Percentiles rank a stretch among this genome's conserved stretches.
Conservation (phyloP, 345 rosid genomes). For the Mercurialis annua region DNA sequence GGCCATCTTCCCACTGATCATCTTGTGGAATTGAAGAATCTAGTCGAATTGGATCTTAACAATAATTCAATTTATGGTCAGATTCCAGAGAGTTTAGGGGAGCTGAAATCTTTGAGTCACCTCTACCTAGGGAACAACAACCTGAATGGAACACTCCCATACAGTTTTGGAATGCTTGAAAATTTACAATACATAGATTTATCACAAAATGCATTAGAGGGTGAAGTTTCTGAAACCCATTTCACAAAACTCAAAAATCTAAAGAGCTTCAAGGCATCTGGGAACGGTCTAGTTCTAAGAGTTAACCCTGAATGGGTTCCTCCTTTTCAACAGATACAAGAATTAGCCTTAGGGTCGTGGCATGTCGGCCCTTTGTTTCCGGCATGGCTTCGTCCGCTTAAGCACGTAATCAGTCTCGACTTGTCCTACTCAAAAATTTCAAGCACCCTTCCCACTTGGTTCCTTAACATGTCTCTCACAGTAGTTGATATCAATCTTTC, state of each 20-base stretch:
- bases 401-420: too few species aligned
- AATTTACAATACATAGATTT: slow-evolving; percentile 5
- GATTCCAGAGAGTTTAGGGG: slow-evolving; percentile 5
- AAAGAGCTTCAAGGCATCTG: neutral
- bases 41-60: neutral
- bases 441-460: too few species aligned
- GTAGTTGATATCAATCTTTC: too few species aligned
- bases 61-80: slow-evolving; percentile 18
- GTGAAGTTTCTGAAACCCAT: slow-evolving; percentile 25
- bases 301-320: slow-evolving; percentile 3
- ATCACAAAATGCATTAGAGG: slow-evolving; percentile 14
- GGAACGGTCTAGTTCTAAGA: neutral
- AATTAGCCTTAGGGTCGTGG: too few species aligned
- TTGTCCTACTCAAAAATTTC: too few species aligned
- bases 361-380: too few species aligned
- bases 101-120: neutral
- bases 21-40: slow-evolving; percentile 6
- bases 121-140: neutral
- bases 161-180: neutral
- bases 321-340: too few species aligned
- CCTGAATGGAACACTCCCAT: slow-evolving; percentile 24
- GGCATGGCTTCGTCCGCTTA: too few species aligned
- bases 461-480: too few species aligned
- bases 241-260: slow-evolving; percentile 23
- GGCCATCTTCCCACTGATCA: slow-evolving; percentile 18